Percentiles rank a stretch among this genome's conserved stretches.
Conservation (phyloP, 768 basidiomycete species). For the Mycena epipterygia region DNA sequence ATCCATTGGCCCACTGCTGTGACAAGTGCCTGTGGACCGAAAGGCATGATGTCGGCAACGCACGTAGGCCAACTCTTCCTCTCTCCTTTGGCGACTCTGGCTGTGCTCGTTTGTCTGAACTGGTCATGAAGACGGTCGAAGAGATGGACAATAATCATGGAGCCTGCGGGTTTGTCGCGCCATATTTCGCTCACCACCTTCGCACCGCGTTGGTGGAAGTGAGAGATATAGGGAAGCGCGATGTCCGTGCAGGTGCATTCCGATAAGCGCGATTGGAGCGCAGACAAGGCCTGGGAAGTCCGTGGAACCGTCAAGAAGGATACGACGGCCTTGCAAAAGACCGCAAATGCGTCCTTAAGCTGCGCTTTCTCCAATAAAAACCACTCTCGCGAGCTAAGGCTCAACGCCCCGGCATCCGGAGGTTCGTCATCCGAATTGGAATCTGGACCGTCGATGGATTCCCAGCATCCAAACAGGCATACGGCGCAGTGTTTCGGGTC, state of each 20-base stretch:
- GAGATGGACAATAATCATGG: neutral
- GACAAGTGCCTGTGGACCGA: neutral
- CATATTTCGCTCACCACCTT: neutral
- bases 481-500: constrained; percentile 11
- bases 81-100: constrained; percentile 4
- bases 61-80: neutral
- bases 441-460: neutral
- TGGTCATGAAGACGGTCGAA: neutral
- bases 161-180: neutral
- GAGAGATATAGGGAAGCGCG: neutral
- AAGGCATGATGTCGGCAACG: neutral
- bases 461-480: neutral
- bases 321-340: neutral
- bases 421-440: neutral
- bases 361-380: too few relatives aligned
- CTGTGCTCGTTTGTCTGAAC: neutral
- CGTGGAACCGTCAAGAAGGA: neutral
- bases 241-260: neutral
- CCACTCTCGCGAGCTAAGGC: neutral
- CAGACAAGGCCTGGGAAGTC: neutral
- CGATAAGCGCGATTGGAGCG: neutral
- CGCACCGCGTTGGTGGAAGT: neutral
- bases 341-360: too few relatives aligned
- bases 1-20: constrained; percentile 12
- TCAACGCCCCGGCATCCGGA: neutral